Conservation (phyloP, 2,329 filamentous ascomycete species). For the Diaporthe ampelina region DNA sequence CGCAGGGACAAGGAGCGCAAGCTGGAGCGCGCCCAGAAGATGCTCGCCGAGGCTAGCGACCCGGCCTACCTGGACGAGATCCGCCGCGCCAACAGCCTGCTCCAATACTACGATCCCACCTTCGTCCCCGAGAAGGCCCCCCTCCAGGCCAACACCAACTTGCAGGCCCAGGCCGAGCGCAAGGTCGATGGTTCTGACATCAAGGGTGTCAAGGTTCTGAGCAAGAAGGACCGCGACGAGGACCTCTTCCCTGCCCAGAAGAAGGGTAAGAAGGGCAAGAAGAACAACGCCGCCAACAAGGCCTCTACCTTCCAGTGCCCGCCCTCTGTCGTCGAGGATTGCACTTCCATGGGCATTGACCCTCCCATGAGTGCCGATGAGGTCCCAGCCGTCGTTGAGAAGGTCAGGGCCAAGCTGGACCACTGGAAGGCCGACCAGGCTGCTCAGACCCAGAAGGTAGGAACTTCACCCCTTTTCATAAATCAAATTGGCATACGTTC, state of each 20-base stretch:
- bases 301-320: constrained; percentile 80
- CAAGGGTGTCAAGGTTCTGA: constrained; percentile 86
- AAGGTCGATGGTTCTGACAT: constrained; percentile 87
- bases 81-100: constrained; percentile 85
- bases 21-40: constrained; percentile 81
- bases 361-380: constrained; percentile 90
- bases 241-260: constrained; percentile 85
- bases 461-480: constrained; percentile 49
- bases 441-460: constrained; percentile 89
- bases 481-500: background rate
- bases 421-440: constrained; percentile 94
- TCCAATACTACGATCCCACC: constrained; percentile 90
- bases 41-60: constrained; percentile 85
- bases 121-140: constrained; percentile 72
- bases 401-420: constrained; percentile 91
- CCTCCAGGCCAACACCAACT: constrained; percentile 76
- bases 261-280: constrained; percentile 92
- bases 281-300: constrained; percentile 67
- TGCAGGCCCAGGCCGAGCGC: constrained; percentile 83
- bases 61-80: constrained; percentile 96
- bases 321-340: constrained; percentile 92
- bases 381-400: constrained; percentile 83
- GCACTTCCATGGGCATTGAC: constrained; percentile 85
- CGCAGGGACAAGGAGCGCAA: constrained; percentile 79
- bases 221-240: constrained; percentile 91